Percentiles rank a stretch among this genome's conserved stretches.
These are phyloP conservation scores for Vigna trinervia DNA, from an alignment of 306 rosid species.

Conservation along the genomic window DNA sequence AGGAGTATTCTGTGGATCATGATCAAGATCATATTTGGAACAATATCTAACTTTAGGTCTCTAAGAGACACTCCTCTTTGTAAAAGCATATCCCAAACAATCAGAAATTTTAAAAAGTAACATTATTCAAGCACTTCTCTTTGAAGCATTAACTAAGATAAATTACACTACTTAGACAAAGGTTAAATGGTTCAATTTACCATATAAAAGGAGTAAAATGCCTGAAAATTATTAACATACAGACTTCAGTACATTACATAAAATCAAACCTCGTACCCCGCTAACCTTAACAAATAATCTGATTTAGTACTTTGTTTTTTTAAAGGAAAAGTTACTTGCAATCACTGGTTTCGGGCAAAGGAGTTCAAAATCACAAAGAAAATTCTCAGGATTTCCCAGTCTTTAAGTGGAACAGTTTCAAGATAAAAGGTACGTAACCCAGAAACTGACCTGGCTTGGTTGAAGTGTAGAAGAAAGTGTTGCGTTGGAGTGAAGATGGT, in stretches of 20 bases:
- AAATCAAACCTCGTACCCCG: not conserved
- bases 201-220: not conserved
- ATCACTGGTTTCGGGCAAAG: not conserved
- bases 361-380: not conserved
- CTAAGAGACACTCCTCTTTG: not conserved
- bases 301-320: not conserved
- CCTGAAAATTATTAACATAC: not conserved
- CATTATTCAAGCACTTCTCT: not conserved
- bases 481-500: conserved; percentile 22
- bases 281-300: not conserved
- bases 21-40: not conserved
- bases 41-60: not conserved
- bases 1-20: not conserved
- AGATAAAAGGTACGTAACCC: conserved; percentile 29
- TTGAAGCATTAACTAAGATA: not conserved
- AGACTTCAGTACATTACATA: not conserved
- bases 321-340: not conserved
- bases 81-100: not conserved
- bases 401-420: conserved; percentile 35
- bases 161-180: not conserved
- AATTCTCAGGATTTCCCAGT: not conserved
- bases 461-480: conserved; percentile 30
- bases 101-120: not conserved
- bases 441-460: conserved; percentile 53
- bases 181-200: not conserved